Base-by-base conservation (phyloP, 352 stramenopile species). In the Phytophthora agathidicida region DNA sequence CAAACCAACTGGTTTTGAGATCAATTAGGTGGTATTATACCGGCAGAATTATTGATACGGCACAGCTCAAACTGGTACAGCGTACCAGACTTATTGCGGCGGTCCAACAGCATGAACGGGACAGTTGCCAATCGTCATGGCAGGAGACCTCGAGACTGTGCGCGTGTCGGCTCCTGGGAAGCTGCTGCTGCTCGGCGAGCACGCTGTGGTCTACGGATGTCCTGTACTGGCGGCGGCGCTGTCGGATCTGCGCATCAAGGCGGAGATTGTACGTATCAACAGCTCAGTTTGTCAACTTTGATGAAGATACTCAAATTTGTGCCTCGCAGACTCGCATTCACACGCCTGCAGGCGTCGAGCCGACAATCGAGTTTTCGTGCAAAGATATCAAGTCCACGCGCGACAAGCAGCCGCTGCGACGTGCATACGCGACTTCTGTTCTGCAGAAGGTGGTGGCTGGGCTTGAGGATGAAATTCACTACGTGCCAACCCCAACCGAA, bases 111-210 rank as follows among this genome's bases (percentile, higher is more conserved):
- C 26, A 24, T 6, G 19, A 22, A 28, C 16, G 7, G n/a, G 7
- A 27, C 28, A 64, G 19, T 59, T 57, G 28, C 22, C 9, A 56
- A 57, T 50, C 28, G 24, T 32, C 20, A 71, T 75, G 65, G 32
- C 43, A 54, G 35, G 30, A 48, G 52, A 69, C 16, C 16, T 37
- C 14, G 22, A 59, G 3, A 46, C 66, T 38, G 61, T 91, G 44
- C 69, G 65, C 27, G 82, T 80, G 33, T 92, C 86, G 45, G 89
- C 89, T 41, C 90, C 89, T 0, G 89, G 84, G n/a, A 97, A 97
- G 58, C 67, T 96, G 46, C 77, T 97, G 60, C 81, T 97, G 31
- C 89, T 97, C 36, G 89, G 89, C 8, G 89, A 97, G 65, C 90
- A 97, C 60, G 87, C 90, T 0, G 89, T 97, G 26, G 89, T 97